Base-by-base conservation (phyloP, 2,329 filamentous ascomycete genomes). In the Rhinocladiella mackenziei region DNA sequence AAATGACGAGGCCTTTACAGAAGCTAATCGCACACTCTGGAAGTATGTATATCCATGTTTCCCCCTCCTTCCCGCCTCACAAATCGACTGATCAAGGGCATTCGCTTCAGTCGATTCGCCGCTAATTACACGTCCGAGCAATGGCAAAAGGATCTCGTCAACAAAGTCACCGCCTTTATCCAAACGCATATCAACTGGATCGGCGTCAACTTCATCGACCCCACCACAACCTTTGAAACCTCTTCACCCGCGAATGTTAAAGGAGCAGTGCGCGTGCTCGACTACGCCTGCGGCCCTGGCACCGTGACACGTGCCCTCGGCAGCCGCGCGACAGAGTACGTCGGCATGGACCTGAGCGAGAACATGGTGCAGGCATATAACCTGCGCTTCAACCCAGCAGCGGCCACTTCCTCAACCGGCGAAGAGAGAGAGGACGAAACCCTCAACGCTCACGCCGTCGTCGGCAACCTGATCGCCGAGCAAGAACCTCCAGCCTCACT, bases 211-310 rank as follows among this genome's bases (percentile, higher is more conserved):
- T 55, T 56, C 29, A 13, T 51, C 22, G 47, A 54, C 11, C 43
- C 50, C 2, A 39, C 50, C 1, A 19, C 45, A 1, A 32, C 45
- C 4, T 56, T 53, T 20, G 45, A 52, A 22, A 31, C 25, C n/a
- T n/a, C n/a, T n/a, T n/a, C n/a, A n/a, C n/a, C n/a, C n/a, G n/a
- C n/a, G n/a, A n/a, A n/a, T n/a, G n/a, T n/a, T n/a, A n/a, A n/a
- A n/a, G n/a, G n/a, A n/a, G 22, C 33, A 14, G 38, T 58, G 37
- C 49, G 53, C 10, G 64, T 87, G 14, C 69, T 89, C 2, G 85
- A 89, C 60, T 89, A 89, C 63, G 85, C 85, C 11, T 89, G 84
- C 59, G 85, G 85, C 6, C 81, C 82, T 4, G 83, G 83, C 2
- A 64, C 78, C 42, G 44, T 54, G 5, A 56, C 48, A 25, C 26